These are phyloP conservation scores for Naganishia onofrii DNA, from an alignment of 768 basidiomycete species.

Conservation along the genomic window DNA sequence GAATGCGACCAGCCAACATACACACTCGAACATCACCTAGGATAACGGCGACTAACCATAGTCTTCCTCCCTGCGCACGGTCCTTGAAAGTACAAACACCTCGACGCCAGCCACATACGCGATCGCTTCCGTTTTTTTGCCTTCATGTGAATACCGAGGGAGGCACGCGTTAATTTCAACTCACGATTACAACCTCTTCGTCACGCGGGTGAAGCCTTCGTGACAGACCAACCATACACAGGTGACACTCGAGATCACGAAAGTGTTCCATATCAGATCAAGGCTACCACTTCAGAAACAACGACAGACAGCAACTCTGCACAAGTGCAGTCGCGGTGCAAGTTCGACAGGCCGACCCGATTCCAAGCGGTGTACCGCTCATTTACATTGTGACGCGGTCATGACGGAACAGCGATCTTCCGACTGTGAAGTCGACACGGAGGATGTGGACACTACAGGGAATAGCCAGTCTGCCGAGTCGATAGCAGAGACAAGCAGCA, in stretches of 20 bases:
- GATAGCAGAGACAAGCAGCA: neutral
- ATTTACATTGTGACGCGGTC: neutral
- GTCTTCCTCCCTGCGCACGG: neutral
- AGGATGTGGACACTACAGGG: neutral
- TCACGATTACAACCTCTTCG: slow-evolving; percentile 5
- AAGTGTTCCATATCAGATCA: neutral
- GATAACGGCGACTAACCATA: neutral
- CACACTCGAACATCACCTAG: neutral
- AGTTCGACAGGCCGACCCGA: neutral
- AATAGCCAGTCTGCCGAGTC: neutral
- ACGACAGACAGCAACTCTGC: neutral
- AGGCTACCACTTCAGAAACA: neutral
- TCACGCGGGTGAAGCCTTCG: neutral
- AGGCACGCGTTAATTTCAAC: slow-evolving; percentile 3
- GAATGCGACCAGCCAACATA: neutral
- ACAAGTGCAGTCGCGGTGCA: neutral
- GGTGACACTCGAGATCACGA: neutral
- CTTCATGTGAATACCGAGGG: slow-evolving; percentile 13
- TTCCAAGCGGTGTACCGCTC: neutral
- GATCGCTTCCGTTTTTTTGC: slow-evolving; percentile 15
- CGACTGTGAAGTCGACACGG: slow-evolving; percentile 13
- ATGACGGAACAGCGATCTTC: slow-evolving; percentile 6
- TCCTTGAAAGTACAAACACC: too few relatives aligned
- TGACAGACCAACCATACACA: neutral
- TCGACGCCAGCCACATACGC: neutral